Percentiles rank a stretch among this genome's conserved stretches.
These are phyloP conservation scores for Pseudovirgaria hyperparasitica DNA, from an alignment of 2,329 filamentous ascomycete species.

Conservation along the genomic window DNA sequence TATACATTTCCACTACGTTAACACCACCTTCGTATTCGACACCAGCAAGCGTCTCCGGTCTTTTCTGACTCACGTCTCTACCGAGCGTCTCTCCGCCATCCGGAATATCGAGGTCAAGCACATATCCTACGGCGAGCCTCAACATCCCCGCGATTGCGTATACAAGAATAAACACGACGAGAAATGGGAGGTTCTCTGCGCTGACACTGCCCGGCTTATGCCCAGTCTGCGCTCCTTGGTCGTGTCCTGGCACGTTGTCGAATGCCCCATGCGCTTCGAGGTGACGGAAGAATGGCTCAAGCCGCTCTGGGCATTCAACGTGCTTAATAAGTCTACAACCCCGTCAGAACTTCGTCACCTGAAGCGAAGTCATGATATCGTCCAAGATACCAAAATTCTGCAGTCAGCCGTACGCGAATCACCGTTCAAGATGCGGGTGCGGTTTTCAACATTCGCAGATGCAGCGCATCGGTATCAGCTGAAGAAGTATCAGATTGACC, in stretches of 20 bases:
- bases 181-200: conserved; percentile 14
- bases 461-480: neutral
- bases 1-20: conserved; percentile 15
- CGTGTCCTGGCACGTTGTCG: conserved; percentile 11
- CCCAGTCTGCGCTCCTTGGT: conserved; percentile 11
- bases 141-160: conserved; percentile 3
- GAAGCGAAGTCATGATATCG: neutral
- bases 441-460: neutral
- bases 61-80: conserved; percentile 14
- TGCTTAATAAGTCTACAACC: conserved; percentile 4
- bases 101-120: conserved; percentile 19
- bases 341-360: conserved; percentile 1
- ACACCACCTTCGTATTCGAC: conserved; percentile 17
- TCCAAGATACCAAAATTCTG: conserved; percentile 1
- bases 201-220: conserved; percentile 10
- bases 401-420: conserved; percentile 1
- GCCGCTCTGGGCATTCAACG: conserved; percentile 18
- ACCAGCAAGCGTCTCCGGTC: conserved; percentile 12
- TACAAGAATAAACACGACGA: conserved; percentile 16
- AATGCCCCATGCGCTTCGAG: conserved; percentile 10
- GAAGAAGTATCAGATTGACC: neutral
- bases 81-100: conserved; percentile 9
- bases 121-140: conserved; percentile 14
- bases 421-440: neutral
- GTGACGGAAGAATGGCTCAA: conserved; percentile 13